Percentiles rank a stretch among this genome's conserved stretches.
Conservation (phyloP, 306 rosid genomes). For the Casuarina glauca region DNA sequence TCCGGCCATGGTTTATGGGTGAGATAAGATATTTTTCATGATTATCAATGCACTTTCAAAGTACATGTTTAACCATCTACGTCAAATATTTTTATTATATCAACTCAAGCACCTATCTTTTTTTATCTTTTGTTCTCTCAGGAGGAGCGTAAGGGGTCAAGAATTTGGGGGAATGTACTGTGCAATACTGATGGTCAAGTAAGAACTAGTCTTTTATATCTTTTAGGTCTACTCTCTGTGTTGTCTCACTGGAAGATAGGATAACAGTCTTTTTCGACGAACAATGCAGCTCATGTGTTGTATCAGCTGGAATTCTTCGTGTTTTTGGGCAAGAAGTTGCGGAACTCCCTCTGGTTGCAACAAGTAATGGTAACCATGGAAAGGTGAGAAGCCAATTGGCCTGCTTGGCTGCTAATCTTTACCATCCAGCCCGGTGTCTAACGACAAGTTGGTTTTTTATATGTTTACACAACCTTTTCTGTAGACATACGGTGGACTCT, state of each 20-base stretch:
- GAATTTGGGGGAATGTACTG: conserved; percentile 93
- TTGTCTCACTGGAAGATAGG: conserved; percentile 3
- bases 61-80: conserved; percentile 18
- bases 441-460: neutral
- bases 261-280: conserved; percentile 33
- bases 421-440: neutral
- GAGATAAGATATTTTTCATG: conserved; percentile 7
- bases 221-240: neutral
- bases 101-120: conserved; percentile 24
- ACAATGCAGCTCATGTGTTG: conserved; percentile 83
- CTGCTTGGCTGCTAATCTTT: conserved; percentile 2
- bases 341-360: conserved; percentile 92
- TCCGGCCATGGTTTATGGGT: conserved; percentile 99
- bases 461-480: neutral
- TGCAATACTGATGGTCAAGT: conserved; percentile 89
- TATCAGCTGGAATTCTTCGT: conserved; percentile 85
- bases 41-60: neutral
- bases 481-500: neutral
- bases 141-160: conserved; percentile 81
- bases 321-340: conserved; percentile 83
- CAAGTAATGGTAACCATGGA: conserved; percentile 78
- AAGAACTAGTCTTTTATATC: conserved; percentile 38
- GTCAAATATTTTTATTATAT: conserved; percentile 8
- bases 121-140: conserved; percentile 35
- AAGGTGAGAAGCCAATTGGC: conserved; percentile 52